Percentiles rank a stretch among this genome's conserved stretches.
These are phyloP conservation scores for Monoraphidium neglectum DNA, from an alignment of 139 green algal genomes.

Conservation along the genomic window DNA sequence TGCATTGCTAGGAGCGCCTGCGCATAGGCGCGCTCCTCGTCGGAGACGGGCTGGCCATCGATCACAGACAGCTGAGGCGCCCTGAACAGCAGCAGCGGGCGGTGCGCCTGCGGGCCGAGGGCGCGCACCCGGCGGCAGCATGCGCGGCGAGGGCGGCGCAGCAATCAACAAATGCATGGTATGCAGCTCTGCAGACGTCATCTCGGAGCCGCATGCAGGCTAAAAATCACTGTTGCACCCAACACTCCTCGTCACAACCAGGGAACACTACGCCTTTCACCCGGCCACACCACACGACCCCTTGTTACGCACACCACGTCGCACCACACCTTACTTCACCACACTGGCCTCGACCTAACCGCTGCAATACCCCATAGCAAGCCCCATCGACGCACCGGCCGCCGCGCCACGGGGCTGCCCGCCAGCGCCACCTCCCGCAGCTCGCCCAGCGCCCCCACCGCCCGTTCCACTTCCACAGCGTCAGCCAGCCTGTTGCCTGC, in stretches of 20 bases:
- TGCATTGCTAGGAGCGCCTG: constrained; percentile 21
- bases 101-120: constrained; percentile 50
- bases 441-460: constrained; percentile 38
- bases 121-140: no score
- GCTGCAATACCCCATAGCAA: background rate
- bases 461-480: constrained; percentile 46
- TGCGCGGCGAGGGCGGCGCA: background rate
- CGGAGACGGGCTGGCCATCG: constrained; percentile 49
- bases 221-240: background rate
- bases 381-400: constrained; percentile 22
- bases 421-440: constrained; percentile 60
- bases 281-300: background rate
- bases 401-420: constrained; percentile 64
- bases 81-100: constrained; percentile 41
- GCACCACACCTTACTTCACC: background rate
- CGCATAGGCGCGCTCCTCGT: constrained; percentile 50
- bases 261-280: background rate
- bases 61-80: constrained; percentile 39
- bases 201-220: background rate
- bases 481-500: constrained; percentile 67
- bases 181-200: background rate
- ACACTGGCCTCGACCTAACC: no score
- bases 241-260: background rate
- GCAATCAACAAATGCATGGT: no score
- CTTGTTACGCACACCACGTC: background rate